phyloP scores from a whole-genome alignment of 208 protist genomes.

The Crithidia brevicula region DNA sequence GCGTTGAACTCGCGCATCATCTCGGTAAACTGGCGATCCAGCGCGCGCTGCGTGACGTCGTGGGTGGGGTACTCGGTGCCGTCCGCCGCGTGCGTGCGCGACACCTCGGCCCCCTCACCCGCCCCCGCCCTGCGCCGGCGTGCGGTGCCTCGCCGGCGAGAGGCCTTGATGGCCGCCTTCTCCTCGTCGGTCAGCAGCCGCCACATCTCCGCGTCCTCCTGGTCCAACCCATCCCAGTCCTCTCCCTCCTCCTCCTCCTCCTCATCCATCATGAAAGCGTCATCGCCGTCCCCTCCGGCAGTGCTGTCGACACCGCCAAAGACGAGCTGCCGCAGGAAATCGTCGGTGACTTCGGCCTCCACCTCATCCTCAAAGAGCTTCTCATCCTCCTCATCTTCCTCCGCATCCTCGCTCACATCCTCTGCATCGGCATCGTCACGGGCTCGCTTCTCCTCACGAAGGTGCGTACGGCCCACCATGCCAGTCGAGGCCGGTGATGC shows the following conservation, averaged over 20 bases:
- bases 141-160: slow-evolving; percentile 39
- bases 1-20: slow-evolving; percentile 82
- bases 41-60: slow-evolving; percentile 53
- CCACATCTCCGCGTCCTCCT: slow-evolving; percentile 40
- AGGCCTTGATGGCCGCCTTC: slow-evolving; percentile 43
- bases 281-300: slow-evolving; percentile 24
- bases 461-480: not conserved
- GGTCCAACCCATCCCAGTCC: slow-evolving; percentile 28
- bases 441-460: slow-evolving; percentile 1
- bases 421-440: slow-evolving; percentile 5
- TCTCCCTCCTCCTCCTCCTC: slow-evolving; percentile 16
- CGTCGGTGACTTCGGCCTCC: slow-evolving; percentile 83
- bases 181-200: slow-evolving; percentile 57
- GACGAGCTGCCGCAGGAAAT: slow-evolving; percentile 82
- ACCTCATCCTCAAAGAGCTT: slow-evolving; percentile 84
- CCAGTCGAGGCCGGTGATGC: too few relatives aligned
- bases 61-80: slow-evolving; percentile 52
- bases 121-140: slow-evolving; percentile 20
- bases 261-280: slow-evolving; percentile 20
- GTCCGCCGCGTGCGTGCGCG: slow-evolving; percentile 32
- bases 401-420: not conserved
- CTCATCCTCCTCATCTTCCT: slow-evolving; percentile 53
- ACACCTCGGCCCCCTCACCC: not conserved
- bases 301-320: slow-evolving; percentile 44
- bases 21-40: slow-evolving; percentile 73